phyloP scores from a whole-genome alignment of 2,329 filamentous ascomycete species.

The Pyricularia pennisetigena region DNA sequence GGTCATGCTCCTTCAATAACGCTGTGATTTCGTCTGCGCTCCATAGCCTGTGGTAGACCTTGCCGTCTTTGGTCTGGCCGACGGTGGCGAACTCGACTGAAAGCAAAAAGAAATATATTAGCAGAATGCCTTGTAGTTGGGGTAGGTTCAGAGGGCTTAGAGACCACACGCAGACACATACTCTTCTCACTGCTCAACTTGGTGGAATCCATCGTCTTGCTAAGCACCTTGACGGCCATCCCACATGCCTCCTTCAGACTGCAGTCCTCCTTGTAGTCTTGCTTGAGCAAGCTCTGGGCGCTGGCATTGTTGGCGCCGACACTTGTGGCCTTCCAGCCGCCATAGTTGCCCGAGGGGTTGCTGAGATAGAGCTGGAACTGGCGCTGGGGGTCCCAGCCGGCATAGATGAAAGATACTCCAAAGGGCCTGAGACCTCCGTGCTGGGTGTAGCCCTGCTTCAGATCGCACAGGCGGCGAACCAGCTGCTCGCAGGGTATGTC shows the following conservation, averaged over 20 bases:
- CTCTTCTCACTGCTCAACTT: conserved; percentile 99
- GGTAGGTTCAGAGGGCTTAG: background rate
- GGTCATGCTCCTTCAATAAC: conserved; percentile 86
- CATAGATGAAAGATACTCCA: conserved; percentile 98
- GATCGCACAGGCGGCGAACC: conserved; percentile 88
- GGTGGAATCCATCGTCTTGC: conserved; percentile 99
- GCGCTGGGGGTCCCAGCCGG: conserved; percentile 89
- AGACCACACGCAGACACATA: conserved; percentile 37
- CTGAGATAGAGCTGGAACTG: conserved; percentile 99
- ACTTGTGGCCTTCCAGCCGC: conserved; percentile 97
- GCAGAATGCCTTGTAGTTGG: conserved; percentile 1
- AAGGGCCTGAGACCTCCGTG: conserved; percentile 97
- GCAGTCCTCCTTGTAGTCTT: conserved; percentile 99
- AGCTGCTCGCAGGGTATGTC: conserved; percentile 99
- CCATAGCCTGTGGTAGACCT: conserved; percentile 98
- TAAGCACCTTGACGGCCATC: conserved; percentile 95
- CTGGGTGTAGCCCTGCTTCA: conserved; percentile 99
- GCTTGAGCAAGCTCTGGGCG: conserved; percentile 93
- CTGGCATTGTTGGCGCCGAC: conserved; percentile 97
- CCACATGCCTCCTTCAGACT: conserved; percentile 92
- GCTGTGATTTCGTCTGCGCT: conserved; percentile 92
- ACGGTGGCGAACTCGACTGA: conserved; percentile 97
- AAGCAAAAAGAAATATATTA: conserved; percentile 6
- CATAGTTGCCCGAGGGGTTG: conserved; percentile 98
- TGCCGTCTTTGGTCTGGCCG: conserved; percentile 86